These are phyloP conservation scores for Auricularia heimuer DNA, from an alignment of 768 basidiomycete species.

Conservation along the genomic window DNA sequence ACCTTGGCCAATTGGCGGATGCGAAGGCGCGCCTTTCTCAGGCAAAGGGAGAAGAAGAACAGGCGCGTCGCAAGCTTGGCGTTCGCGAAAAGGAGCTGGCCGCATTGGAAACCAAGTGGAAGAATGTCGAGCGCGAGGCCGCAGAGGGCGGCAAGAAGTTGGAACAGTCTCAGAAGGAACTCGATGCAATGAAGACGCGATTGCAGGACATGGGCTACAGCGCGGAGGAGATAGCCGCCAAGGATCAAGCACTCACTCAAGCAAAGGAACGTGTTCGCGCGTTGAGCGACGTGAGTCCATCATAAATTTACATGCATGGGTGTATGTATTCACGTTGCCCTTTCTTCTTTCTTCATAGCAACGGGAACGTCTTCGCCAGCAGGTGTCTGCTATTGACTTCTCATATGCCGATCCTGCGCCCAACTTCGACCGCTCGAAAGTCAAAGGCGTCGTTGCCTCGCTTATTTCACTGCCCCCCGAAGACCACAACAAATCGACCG, in stretches of 20 bases:
- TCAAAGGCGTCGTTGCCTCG: constrained; percentile 88
- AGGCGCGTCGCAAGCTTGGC: constrained; percentile 61
- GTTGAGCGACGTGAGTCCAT: constrained; percentile 48
- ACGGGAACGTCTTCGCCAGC: constrained; percentile 56
- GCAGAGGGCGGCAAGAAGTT: constrained; percentile 64
- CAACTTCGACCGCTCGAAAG: constrained; percentile 72
- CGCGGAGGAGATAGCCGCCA: constrained; percentile 56
- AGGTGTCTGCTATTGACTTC: constrained; percentile 69
- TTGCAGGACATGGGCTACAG: constrained; percentile 69
- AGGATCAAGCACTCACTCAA: constrained; percentile 38
- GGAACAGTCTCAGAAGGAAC: constrained; percentile 22
- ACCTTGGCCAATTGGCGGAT: constrained; percentile 91
- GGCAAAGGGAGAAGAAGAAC: constrained; percentile 75
- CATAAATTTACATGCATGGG: no score
- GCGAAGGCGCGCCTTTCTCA: constrained; percentile 68
- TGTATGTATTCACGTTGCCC: constrained; percentile 10
- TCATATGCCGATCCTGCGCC: constrained; percentile 68
- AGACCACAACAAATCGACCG: constrained; percentile 74
- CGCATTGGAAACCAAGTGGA: constrained; percentile 66
- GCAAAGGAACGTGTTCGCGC: constrained; percentile 45
- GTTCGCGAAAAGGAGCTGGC: constrained; percentile 75
- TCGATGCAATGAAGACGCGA: constrained; percentile 36
- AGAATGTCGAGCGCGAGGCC: constrained; percentile 77
- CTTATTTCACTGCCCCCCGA: constrained; percentile 64
- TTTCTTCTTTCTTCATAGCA: constrained; percentile 31